These are phyloP conservation scores for Amylocystis lapponica DNA, from an alignment of 768 basidiomycete species.

Conservation along the genomic window DNA sequence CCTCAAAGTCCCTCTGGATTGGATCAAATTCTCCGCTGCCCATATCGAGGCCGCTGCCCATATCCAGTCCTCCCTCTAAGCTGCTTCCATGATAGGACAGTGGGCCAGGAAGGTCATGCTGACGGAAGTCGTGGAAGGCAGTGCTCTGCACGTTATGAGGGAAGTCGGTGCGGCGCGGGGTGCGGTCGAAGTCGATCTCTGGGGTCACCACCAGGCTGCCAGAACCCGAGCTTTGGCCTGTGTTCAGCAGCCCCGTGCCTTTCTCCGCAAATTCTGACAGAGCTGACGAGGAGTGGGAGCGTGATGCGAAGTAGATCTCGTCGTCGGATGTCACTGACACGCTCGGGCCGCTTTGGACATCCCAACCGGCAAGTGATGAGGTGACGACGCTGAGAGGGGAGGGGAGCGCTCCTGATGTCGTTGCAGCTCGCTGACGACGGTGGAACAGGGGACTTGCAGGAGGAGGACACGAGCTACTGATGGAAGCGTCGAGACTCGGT, in stretches of 20 bases:
- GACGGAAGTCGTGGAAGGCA: too few species aligned
- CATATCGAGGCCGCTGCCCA: conserved; percentile 5
- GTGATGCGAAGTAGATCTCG: conserved; percentile 10
- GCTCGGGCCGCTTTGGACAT: too few species aligned
- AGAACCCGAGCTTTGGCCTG: neutral
- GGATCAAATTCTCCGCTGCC: conserved; percentile 1
- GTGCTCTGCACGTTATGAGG: neutral
- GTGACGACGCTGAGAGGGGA: conserved; percentile 28
- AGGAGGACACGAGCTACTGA: too few species aligned
- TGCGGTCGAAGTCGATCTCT: conserved; percentile 18
- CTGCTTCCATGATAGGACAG: neutral
- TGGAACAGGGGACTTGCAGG: conserved; percentile 13
- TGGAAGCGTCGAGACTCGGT: conserved; percentile 2
- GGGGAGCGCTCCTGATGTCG: conserved; percentile 17
- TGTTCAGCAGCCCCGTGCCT: neutral
- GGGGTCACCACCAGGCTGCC: too few species aligned
- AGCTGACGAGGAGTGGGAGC: conserved; percentile 3
- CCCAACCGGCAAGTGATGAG: conserved; percentile 38
- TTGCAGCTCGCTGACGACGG: conserved; percentile 19
- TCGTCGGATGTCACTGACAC: too few species aligned
- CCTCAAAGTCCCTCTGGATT: conserved; percentile 14
- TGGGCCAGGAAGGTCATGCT: neutral
- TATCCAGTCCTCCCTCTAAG: neutral
- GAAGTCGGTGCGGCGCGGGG: neutral
- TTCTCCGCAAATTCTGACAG: neutral